Conservation (phyloP, 495 filamentous ascomycete species). For the Neurospora tetraspora region DNA sequence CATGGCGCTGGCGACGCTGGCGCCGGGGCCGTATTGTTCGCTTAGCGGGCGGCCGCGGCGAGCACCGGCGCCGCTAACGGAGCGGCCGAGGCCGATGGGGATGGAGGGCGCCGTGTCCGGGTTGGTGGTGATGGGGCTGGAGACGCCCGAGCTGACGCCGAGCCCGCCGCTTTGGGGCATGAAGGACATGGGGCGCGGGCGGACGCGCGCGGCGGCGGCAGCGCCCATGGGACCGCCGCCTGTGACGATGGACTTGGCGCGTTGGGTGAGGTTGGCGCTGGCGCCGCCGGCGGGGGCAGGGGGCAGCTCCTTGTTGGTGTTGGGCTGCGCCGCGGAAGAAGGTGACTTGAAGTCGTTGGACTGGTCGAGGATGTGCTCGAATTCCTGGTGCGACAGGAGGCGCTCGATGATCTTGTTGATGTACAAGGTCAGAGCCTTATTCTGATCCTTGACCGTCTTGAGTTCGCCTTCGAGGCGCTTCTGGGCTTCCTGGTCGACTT, state of each 20-base stretch:
- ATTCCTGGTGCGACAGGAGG: conserved; percentile 85
- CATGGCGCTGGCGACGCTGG: conserved; percentile 64
- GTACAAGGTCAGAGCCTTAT: conserved; percentile 92
- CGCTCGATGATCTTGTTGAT: conserved; percentile 98
- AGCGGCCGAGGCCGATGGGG: conserved; percentile 55
- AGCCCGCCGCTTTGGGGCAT: conserved; percentile 40
- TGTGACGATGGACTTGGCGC: conserved; percentile 64
- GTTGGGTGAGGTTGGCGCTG: conserved; percentile 55
- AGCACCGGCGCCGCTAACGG: conserved; percentile 37
- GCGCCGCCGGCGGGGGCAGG: conserved; percentile 58
- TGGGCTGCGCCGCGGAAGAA: conserved; percentile 16
- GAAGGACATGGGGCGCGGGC: conserved; percentile 43
- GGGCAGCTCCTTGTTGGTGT: conserved; percentile 77
- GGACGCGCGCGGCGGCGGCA: conserved; percentile 42
- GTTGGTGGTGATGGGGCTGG: conserved; percentile 38
- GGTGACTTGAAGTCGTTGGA: conserved; percentile 42
- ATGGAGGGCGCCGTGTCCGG: conserved; percentile 78
- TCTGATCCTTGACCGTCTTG: conserved; percentile 79
- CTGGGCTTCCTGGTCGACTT: conserved; percentile 46
- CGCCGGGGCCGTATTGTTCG: conserved; percentile 57
- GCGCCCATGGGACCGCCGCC: conserved; percentile 23
- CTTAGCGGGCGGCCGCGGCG: conserved; percentile 52
- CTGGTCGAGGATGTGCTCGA: conserved; percentile 84
- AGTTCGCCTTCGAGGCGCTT: conserved; percentile 69
- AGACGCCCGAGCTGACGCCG: conserved; percentile 32